These are phyloP conservation scores for Dioscorea dumetorum DNA, from an alignment of 106 monocot species.

Conservation along the genomic window DNA sequence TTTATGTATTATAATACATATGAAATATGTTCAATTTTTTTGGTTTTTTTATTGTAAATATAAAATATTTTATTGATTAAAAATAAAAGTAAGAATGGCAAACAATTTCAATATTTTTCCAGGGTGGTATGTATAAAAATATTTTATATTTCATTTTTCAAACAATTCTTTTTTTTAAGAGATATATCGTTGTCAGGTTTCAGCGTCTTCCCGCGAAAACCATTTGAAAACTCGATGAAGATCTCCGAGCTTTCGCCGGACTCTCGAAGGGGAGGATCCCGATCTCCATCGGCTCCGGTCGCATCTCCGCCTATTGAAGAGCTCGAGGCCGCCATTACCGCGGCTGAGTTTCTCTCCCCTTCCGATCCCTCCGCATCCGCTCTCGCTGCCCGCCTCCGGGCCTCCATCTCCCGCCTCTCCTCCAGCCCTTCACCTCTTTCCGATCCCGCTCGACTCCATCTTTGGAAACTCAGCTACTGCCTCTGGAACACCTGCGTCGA, in stretches of 20 bases:
- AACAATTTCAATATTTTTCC: too few relatives aligned
- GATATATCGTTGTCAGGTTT: too few relatives aligned
- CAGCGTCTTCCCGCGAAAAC: background rate
- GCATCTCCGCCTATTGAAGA: conserved; percentile 15
- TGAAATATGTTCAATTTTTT: too few relatives aligned
- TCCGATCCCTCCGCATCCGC: conserved; percentile 13
- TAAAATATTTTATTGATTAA: too few relatives aligned
- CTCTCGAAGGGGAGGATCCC: conserved; percentile 5
- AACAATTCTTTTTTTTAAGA: too few relatives aligned
- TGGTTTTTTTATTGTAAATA: too few relatives aligned
- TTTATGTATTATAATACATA: too few relatives aligned
- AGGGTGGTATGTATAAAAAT: too few relatives aligned
- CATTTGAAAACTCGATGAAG: conserved; percentile 26
- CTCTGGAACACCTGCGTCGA: conserved; percentile 97
- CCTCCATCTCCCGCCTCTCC: conserved; percentile 26
- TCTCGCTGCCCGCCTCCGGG: conserved; percentile 34
- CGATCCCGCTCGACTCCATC: conserved; percentile 29
- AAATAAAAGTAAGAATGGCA: too few relatives aligned
- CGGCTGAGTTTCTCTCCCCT: conserved; percentile 34
- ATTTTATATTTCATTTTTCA: too few relatives aligned
- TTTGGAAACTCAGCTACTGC: conserved; percentile 86
- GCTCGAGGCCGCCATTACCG: conserved; percentile 34
- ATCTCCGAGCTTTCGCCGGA: conserved; percentile 83
- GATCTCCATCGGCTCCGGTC: conserved; percentile 3
- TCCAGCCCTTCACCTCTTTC: conserved; percentile 22